Base-by-base conservation (phyloP, 495 filamentous ascomycete genomes). In the Neurospora sp. region DNA sequence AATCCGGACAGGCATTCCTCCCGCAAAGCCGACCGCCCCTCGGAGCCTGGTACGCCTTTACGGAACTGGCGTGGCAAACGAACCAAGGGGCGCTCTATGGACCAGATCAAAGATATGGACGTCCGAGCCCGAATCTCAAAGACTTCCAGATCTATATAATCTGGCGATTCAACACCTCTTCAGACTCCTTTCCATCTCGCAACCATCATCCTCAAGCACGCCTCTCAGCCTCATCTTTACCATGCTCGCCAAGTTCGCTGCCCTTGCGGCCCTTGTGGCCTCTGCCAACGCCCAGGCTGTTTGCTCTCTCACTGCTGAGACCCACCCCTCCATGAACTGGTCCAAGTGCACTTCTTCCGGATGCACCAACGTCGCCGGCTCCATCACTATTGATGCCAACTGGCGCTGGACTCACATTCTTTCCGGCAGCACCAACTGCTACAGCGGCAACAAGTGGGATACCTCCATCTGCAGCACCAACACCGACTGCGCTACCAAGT, bases 321-420 rank as follows among this genome's bases (percentile, higher is more conserved):
- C 81, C 20, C 88, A 89, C 75, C 89, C 89, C 48, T 78, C 83
- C 71, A 75, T 91, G 73, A 82, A 74, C 77, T 90, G 88, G 88
- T 82, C 85, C 74, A 86, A 83, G 71, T 91, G 88, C 80, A 83
- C 83, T 27, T 76, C 79, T 69, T 77, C 78, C 44, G 88, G 88
- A 69, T 90, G 88, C 82, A 79, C 78, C 69, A 76, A 69, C 68
- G 78, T 81, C 65, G 74, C 78, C 73, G 82, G 75, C 44, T 78
- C 82, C 71, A 76, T 86, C 69, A 83, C 82, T 76, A 78, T 86
- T 77, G 85, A 86, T 71, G 72, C 84, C 77, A 86, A 86, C 82
- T 86, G 85, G 85, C 85, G 85, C 73, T 86, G 85, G 85, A 80
- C 82, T 68, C 85, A 87, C 79, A 39, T 73, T 42, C 70, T 73